Base-by-base conservation (phyloP, 805 yeast species). In the Candida cerambycidarum region DNA sequence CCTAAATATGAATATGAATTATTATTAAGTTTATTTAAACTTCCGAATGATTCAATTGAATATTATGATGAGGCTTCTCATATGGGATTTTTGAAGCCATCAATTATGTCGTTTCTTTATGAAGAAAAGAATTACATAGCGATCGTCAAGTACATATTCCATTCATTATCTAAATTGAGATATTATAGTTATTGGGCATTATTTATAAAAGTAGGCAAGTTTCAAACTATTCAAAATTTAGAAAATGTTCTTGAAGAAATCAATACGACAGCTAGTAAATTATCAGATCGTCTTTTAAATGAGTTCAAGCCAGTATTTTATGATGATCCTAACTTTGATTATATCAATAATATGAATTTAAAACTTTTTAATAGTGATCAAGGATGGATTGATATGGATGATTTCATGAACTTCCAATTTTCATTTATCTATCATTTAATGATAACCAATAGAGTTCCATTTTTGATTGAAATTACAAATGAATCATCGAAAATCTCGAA, bases 401-500 rank as follows among this genome's bases (percentile, higher is more conserved):
- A 35, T 35, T 15, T 35, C 5, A 29, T 46, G 12, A 35, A 52
- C 14, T 13, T 59, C 14, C 60, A 60, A 36, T 51, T 58, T 30
- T 41, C 53, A 3, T 63, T 47, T 43, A 60, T 61, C 42, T 47
- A 55, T 14, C 64, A 63, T 41, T 44, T 62, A 28, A 45, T 58
- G 49, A 44, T 58, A 5, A 49, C 65, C 11, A 65, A 66, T 44
- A 43, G 69, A 31, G 58, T 62, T 5, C 69, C 69, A n/a, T 60
- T 61, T 45, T 32, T 56, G 25, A 56, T 41, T 44, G 48, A 13
- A 37, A 36, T 27, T 8, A 38, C 38, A 7, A 38, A 35, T 2
- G 56, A 53, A 8, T 50, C 40, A 2, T 51, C 49, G 9, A 50
- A 49, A 6, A 48, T 52, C 37, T 21, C 48, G 8, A 38, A 33